These are phyloP conservation scores for Rhizoctonia solani DNA, from an alignment of 1,284 basidiomycete genomes.

Conservation along the genomic window DNA sequence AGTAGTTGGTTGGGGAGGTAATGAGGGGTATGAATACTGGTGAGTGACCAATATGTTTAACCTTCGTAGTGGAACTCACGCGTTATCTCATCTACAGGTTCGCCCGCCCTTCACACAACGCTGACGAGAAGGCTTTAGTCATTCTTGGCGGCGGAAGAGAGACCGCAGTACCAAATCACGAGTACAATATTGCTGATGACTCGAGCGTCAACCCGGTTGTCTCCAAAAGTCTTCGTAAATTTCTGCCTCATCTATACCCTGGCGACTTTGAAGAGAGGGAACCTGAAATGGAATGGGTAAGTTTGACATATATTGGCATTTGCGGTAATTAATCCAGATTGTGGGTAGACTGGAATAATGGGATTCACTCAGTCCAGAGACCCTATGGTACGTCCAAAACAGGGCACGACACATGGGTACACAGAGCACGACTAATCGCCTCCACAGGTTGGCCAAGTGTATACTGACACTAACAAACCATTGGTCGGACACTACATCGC, in stretches of 20 bases:
- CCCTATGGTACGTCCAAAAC: conserved; percentile 62
- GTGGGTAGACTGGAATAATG: conserved; percentile 76
- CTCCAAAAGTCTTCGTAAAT: conserved; percentile 56
- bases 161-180: conserved; percentile 50
- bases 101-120: conserved; percentile 35
- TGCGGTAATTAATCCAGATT: conserved; percentile 38
- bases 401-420: conserved; percentile 1
- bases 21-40: conserved; percentile 73
- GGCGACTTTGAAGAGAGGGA: conserved; percentile 55
- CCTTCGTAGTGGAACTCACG: not conserved
- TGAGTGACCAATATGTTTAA: conserved; percentile 42
- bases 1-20: conserved; percentile 47
- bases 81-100: conserved; percentile 19
- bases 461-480: conserved; percentile 44
- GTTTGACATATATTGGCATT: conserved; percentile 22
- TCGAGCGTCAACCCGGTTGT: conserved; percentile 55
- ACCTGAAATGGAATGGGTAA: conserved; percentile 77
- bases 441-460: conserved; percentile 66
- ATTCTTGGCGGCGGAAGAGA: conserved; percentile 76
- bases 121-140: conserved; percentile 56
- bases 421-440: not conserved
- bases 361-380: conserved; percentile 66
- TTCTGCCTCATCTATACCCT: conserved; percentile 64
- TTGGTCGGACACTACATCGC: conserved; percentile 66
- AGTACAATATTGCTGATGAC: conserved; percentile 66